These are phyloP conservation scores for Phoenix dactylifera DNA, from an alignment of 176 grass and related monocot genomes.

Conservation along the genomic window DNA sequence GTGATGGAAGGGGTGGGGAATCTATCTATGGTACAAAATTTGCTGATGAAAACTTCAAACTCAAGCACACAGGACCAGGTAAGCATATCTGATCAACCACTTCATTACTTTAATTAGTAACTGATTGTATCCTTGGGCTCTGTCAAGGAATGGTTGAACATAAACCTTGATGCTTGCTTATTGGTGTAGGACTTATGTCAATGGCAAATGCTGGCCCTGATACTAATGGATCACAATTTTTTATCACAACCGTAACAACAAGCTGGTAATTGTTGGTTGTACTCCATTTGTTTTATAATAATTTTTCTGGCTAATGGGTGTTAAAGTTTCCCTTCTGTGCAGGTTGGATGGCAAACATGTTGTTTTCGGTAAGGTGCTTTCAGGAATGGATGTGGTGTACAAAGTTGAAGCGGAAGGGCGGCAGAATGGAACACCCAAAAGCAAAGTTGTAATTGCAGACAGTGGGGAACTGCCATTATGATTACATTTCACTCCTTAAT, in stretches of 20 bases:
- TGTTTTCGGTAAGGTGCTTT: conserved; percentile 92
- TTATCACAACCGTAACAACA: conserved; percentile 94
- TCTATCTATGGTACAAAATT: conserved; percentile 91
- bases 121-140: not conserved
- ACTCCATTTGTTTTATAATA: no score
- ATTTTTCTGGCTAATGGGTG: no score
- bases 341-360: conserved; percentile 99
- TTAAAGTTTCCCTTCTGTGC: no score
- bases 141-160: not conserved
- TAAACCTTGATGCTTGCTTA: no score
- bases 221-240: conserved; percentile 95
- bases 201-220: conserved; percentile 92
- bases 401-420: conserved; percentile 86
- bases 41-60: conserved; percentile 89
- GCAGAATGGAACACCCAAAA: conserved; percentile 76
- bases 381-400: conserved; percentile 98
- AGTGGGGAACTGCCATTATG: conserved; percentile 72
- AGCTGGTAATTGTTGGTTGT: conserved; percentile 47
- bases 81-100: not conserved
- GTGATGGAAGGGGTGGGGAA: conserved; percentile 89
- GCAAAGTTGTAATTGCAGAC: conserved; percentile 58
- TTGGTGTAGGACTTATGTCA: conserved; percentile 56
- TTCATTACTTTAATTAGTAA: not conserved
- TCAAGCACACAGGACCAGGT: conserved; percentile 99
- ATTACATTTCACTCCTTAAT: not conserved